Conservation (phyloP, 2,329 filamentous ascomycete genomes). For the Colletotrichum paranaense region DNA sequence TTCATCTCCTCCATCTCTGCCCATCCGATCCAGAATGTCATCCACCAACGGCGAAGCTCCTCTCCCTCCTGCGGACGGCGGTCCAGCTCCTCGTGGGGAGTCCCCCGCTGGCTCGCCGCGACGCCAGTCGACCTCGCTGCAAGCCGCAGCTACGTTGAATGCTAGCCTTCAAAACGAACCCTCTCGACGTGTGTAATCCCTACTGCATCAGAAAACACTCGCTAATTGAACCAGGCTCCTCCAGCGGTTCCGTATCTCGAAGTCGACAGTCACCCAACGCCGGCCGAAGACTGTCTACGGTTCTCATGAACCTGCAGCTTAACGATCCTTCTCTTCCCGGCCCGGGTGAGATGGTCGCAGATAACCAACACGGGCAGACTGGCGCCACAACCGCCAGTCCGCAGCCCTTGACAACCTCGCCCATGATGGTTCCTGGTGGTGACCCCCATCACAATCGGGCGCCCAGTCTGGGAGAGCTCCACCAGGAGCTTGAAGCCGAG, state of each 20-base stretch:
- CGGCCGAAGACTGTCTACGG: conserved; percentile 73
- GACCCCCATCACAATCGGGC: conserved; percentile 74
- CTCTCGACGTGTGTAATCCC: conserved; percentile 60
- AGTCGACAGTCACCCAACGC: conserved; percentile 58
- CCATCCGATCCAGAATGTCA: conserved; percentile 32
- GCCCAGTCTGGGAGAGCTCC: conserved; percentile 80
- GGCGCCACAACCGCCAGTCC: conserved; percentile 51
- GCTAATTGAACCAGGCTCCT: conserved; percentile 52
- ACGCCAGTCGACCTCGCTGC: conserved; percentile 76
- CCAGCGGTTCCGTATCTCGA: conserved; percentile 63
- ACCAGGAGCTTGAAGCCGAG: conserved; percentile 83
- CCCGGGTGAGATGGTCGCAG: conserved; percentile 75
- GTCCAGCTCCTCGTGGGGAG: conserved; percentile 47
- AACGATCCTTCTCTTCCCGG: conserved; percentile 76
- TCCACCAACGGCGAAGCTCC: conserved; percentile 35
- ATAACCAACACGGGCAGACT: conserved; percentile 49
- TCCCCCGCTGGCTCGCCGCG: conserved; percentile 72
- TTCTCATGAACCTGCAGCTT: conserved; percentile 79
- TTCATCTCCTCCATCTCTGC: conserved; percentile 21
- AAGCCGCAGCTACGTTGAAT: conserved; percentile 82
- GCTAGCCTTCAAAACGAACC: conserved; percentile 77
- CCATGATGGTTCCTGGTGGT: conserved; percentile 47
- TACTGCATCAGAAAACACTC: not conserved
- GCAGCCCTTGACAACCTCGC: conserved; percentile 59
- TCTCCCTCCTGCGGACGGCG: conserved; percentile 16